Percentiles rank a stretch among this genome's conserved stretches.
These are phyloP conservation scores for Mycena amicta DNA, from an alignment of 768 basidiomycete genomes.

Conservation along the genomic window DNA sequence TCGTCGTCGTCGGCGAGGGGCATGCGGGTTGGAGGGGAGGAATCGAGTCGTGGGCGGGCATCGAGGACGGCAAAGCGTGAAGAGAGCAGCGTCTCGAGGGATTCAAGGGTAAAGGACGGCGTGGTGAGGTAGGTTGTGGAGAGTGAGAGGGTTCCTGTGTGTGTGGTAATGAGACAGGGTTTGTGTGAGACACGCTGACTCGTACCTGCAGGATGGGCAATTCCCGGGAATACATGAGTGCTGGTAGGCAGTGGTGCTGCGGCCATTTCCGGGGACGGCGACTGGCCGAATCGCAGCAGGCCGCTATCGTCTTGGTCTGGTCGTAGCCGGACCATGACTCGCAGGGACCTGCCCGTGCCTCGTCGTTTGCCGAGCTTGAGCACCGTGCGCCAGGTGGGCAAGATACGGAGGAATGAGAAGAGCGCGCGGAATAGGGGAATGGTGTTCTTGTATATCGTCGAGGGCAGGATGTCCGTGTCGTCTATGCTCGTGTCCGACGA, in stretches of 20 bases:
- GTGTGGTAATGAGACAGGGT: neutral
- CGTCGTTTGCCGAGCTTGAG: slow-evolving; percentile 44
- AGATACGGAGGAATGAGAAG: slow-evolving; percentile 69
- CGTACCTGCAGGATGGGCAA: slow-evolving; percentile 58
- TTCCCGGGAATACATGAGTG: slow-evolving; percentile 62
- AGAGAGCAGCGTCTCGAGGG: slow-evolving; percentile 75
- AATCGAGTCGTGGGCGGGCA: slow-evolving; percentile 41
- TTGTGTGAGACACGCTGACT: neutral
- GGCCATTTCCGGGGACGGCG: slow-evolving; percentile 39
- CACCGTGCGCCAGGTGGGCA: slow-evolving; percentile 76
- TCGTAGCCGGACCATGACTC: slow-evolving; percentile 28
- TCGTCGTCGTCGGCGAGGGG: slow-evolving; percentile 8
- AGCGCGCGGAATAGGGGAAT: slow-evolving; percentile 81
- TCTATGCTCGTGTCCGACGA: slow-evolving; percentile 14
- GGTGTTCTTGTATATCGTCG: slow-evolving; percentile 84
- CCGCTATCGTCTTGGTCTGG: slow-evolving; percentile 23
- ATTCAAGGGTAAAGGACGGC: slow-evolving; percentile 74
- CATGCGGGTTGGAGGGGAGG: neutral
- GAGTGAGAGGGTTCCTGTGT: slow-evolving; percentile 59
- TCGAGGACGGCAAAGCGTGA: slow-evolving; percentile 72
- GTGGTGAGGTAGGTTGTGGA: slow-evolving; percentile 64
- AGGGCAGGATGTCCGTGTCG: slow-evolving; percentile 57
- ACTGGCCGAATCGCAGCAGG: slow-evolving; percentile 45
- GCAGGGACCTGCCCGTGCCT: slow-evolving; percentile 26
- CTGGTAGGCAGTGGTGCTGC: slow-evolving; percentile 46